A percentile compares a stretch with the other conserved stretches of the same genome.
Evolutionary conservation across 495 filamentous ascomycete genomes (phyloP).

Genomic region (Sordaria brevicollis): DNA sequence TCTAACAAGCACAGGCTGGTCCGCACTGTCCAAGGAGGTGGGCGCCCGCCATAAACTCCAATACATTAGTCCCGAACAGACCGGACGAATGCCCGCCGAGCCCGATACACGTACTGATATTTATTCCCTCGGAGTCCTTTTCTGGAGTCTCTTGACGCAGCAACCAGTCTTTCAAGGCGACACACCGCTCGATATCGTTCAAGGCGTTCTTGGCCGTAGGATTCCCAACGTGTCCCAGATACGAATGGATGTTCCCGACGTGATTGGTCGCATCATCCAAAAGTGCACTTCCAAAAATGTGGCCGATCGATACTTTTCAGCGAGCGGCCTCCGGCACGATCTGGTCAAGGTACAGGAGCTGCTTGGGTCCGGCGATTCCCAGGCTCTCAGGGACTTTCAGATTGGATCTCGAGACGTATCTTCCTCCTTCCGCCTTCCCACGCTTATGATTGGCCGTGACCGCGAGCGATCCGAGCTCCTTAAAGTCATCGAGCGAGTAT

Average conservation of each 20-base stretch:
- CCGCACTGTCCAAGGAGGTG: conserved; percentile 61
- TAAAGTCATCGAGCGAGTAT: conserved; percentile 60
- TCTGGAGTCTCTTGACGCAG: conserved; percentile 76
- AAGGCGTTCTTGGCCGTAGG: conserved; percentile 68
- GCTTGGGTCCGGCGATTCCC: conserved; percentile 62
- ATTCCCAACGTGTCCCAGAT: conserved; percentile 63
- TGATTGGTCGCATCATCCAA: conserved; percentile 67
- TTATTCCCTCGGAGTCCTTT: conserved; percentile 75
- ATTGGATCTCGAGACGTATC: conserved; percentile 71
- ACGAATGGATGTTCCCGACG: conserved; percentile 71
- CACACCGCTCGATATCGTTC: conserved; percentile 76
- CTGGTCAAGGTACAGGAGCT: conserved; percentile 57
- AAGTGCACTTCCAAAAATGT: conserved; percentile 85
- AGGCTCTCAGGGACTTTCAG: conserved; percentile 55
- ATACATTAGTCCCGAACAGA: conserved; percentile 86
- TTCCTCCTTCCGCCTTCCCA: conserved; percentile 75
- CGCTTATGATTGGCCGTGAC: conserved; percentile 66
- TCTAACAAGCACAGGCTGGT: conserved; percentile 76
- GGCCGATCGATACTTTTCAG: conserved; percentile 74
- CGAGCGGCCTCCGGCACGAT: conserved; percentile 71
- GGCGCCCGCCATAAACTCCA: conserved; percentile 77
- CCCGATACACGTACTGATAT: conserved; percentile 86
- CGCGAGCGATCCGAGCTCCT: conserved; percentile 59
- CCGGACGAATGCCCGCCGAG: conserved; percentile 77
- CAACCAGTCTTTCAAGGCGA: conserved; percentile 66